Base-by-base conservation (phyloP, 163 green algal species). In the Chloromonas sp. region DNA sequence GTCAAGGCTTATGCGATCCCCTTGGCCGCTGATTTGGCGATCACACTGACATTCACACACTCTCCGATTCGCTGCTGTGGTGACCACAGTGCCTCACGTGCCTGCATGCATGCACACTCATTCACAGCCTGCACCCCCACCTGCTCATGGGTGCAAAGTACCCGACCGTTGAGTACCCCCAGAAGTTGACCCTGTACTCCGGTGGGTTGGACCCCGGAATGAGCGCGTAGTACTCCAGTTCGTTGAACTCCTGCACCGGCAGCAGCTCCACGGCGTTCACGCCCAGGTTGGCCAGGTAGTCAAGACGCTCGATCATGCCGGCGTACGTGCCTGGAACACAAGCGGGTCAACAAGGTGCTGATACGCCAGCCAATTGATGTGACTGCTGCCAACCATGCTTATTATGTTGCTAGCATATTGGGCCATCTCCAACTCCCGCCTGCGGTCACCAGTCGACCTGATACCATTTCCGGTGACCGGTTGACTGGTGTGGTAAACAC, bases 181-280 rank as follows among this genome's bases (percentile, higher is more conserved):
- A 99, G 87, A 96, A 98, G 90, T 98, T 98, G 92, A 92, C 97
- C 70, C 96, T 92, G 89, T 92, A 92, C 59, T 85, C 83, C 60
- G 81, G 81, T 1, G 79, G 81, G 71, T 92, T 82, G 14, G 83
- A 91, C 3, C 90, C 91, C 0, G 94, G 94, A 84, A 96, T 96
- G 58, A 94, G 14, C 84, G 93, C 61, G 84, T 98, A 97, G 88
- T 99, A 99, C 92, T 99, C 97, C 0, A 99, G 92, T 92, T 99
- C 97, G 86, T 99, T 98, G 90, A 98, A 99, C 89, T 99, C 96
- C 82, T 98, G 94, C 66, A 74, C 66, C 0, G 97, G 97, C 91
- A 99, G 90, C 85, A 99, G 93, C 93, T 99, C 97, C n/a, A 99
- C 93, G 14, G 93, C 93, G 83, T 97, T 99, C 8, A 99, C 90